A percentile compares a stretch with the other conserved stretches of the same genome.
These are phyloP conservation scores for Leersia perrieri DNA, from an alignment of 176 grass and related monocot species.

Conservation along the genomic window DNA sequence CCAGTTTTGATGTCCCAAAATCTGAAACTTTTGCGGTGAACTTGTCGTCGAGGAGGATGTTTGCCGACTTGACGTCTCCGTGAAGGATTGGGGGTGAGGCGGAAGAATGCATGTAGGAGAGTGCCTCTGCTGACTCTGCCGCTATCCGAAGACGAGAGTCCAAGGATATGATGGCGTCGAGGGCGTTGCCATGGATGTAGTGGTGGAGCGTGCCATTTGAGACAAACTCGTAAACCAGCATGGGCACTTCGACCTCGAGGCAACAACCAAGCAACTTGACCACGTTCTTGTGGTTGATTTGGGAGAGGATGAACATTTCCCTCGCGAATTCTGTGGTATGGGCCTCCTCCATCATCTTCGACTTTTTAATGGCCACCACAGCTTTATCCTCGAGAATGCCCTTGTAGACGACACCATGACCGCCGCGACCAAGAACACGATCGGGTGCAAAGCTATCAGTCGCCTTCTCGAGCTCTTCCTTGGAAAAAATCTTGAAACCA, in stretches of 20 bases:
- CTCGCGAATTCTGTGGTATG: slow-evolving; percentile 39
- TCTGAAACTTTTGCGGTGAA: not conserved
- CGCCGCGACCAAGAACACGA: slow-evolving; percentile 32
- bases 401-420: slow-evolving; percentile 42
- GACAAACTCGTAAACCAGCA: slow-evolving; percentile 55
- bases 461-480: slow-evolving; percentile 40
- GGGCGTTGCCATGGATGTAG: slow-evolving; percentile 27
- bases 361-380: slow-evolving; percentile 45
- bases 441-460: slow-evolving; percentile 27
- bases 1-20: slow-evolving; percentile 44
- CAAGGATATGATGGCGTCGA: not conserved
- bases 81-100: slow-evolving; percentile 1
- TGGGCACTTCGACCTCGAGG: slow-evolving; percentile 57
- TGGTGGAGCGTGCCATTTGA: slow-evolving; percentile 50
- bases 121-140: slow-evolving; percentile 41
- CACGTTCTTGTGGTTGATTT: slow-evolving; percentile 60
- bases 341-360: slow-evolving; percentile 29
- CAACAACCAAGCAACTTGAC: slow-evolving; percentile 56
- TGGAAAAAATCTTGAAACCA: slow-evolving; percentile 47
- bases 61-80: slow-evolving; percentile 41
- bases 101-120: slow-evolving; percentile 47
- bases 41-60: not conserved
- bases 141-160: slow-evolving; percentile 37
- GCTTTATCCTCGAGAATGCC: slow-evolving; percentile 17
- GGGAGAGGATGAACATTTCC: slow-evolving; percentile 55